phyloP scores from a whole-genome alignment of 257 asterid genomes.

The Forsythia viridissima region DNA sequence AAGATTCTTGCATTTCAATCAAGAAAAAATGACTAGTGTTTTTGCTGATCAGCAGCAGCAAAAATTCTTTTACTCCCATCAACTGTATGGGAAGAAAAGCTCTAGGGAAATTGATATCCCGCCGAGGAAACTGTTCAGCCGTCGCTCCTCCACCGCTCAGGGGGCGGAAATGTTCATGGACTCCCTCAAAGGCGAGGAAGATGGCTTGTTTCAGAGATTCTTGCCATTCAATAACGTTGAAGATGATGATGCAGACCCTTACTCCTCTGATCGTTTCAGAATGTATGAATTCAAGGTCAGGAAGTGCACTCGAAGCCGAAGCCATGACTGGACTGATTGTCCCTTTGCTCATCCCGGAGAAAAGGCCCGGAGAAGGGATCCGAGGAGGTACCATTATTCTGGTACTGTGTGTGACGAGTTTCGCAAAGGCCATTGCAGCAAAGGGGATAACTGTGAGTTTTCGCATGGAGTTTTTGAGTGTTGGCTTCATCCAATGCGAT shows the following conservation, averaged over 20 bases:
- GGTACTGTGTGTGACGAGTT: constrained; percentile 11
- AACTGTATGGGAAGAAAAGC: background rate
- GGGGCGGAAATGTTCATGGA: constrained; percentile 2
- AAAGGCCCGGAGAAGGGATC: constrained; percentile 14
- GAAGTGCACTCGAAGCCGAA: constrained; percentile 10
- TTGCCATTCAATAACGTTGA: background rate
- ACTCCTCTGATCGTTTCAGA: constrained; percentile 6
- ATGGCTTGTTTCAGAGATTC: constrained; percentile 1
- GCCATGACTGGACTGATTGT: constrained; percentile 17
- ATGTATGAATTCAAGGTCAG: constrained; percentile 17
- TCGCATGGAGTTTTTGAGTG: constrained; percentile 15
- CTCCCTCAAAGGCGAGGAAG: background rate
- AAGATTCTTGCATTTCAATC: background rate
- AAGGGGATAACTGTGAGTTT: constrained; percentile 17
- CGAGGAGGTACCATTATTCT: constrained; percentile 1
- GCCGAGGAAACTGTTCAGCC: constrained; percentile 2
- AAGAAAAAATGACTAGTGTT: background rate
- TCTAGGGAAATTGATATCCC: background rate
- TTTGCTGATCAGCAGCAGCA: constrained; percentile 4
- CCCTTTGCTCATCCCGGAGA: constrained; percentile 10
- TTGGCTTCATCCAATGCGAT: constrained; percentile 10
- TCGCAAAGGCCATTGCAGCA: constrained; percentile 4
- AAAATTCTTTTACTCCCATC: background rate
- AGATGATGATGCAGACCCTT: constrained; percentile 5
- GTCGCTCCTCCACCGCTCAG: background rate